Evolutionary conservation across 2,329 filamentous ascomycete genomes (phyloP).

Genomic region (Hymenoscyphus fraxineus): DNA sequence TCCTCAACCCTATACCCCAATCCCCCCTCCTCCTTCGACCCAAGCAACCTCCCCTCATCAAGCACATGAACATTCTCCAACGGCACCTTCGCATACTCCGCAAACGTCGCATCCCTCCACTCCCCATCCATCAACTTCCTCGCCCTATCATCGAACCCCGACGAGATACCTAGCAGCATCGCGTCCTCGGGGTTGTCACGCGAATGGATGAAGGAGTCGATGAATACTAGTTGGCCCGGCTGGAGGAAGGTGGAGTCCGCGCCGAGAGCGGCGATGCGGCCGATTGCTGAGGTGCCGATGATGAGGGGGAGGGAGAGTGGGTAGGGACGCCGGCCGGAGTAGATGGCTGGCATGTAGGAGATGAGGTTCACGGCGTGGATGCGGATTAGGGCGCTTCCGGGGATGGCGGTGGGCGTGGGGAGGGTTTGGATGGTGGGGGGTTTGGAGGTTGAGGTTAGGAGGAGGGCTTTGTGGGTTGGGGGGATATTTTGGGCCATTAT

Average conservation of each 20-base stretch:
- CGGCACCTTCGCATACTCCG: slow-evolving; percentile 37
- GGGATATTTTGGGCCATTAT: not conserved
- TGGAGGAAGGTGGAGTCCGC: slow-evolving; percentile 35
- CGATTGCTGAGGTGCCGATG: slow-evolving; percentile 33
- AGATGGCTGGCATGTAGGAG: slow-evolving; percentile 38
- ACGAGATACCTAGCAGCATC: slow-evolving; percentile 34
- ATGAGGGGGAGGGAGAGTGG: slow-evolving; percentile 33
- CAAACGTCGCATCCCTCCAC: slow-evolving; percentile 35
- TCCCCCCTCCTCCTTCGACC: slow-evolving; percentile 1
- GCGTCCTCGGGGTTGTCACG: slow-evolving; percentile 35
- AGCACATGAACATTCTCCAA: slow-evolving; percentile 38
- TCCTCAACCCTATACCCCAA: slow-evolving; percentile 19
- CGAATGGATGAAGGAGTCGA: slow-evolving; percentile 35
- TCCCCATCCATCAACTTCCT: slow-evolving; percentile 32
- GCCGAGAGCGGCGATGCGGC: slow-evolving; percentile 35
- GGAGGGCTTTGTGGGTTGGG: slow-evolving; percentile 27
- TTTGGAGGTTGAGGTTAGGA: slow-evolving; percentile 21
- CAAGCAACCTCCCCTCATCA: slow-evolving; percentile 33
- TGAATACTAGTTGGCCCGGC: slow-evolving; percentile 37
- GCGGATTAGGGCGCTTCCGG: slow-evolving; percentile 40
- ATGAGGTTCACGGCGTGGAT: slow-evolving; percentile 37
- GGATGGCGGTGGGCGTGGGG: slow-evolving; percentile 33
- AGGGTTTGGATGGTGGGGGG: slow-evolving; percentile 31
- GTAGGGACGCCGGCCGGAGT: slow-evolving; percentile 36
- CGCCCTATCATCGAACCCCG: slow-evolving; percentile 23